Evolutionary conservation across 768 basidiomycete genomes (phyloP), one percentile per base, ranked within the genome.

Genomic region (Rhodotorula diobovata): DNA sequence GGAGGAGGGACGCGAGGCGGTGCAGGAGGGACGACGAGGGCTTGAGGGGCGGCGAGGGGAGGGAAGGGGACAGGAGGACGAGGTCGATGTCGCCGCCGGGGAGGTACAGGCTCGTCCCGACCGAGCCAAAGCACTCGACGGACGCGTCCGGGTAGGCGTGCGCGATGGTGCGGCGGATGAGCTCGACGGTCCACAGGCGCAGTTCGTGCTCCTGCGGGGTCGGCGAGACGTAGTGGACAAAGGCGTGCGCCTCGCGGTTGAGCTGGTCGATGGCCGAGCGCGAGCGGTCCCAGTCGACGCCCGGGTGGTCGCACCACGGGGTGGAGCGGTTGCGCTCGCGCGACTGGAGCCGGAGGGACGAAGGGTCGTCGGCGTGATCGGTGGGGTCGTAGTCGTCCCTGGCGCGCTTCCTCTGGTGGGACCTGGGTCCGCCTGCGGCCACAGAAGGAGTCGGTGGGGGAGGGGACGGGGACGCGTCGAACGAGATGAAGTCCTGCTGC

Each of bases 11-110:
- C 18, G 93, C 91, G 45, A 99, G 85, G 7, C 87, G 85, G 61
- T 88, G 86, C 14, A 98, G 84, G 51, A 81, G 72, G 37, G 66
- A 66, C 21, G 59, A 50, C 41, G 90, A 88, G 61, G 83, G 83
- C 64, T 86, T 82, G 81, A 87, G 89, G 78, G 89, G 84, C 74
- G 84, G 86, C 70, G 85, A 85, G 37, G 87, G 89, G 86, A 94
- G 89, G 10, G 85, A 84, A 10, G 86, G 81, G 1, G 89, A 93
- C n/a, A 90, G 79, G 72, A 97, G 86, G 66, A 98, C 94, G 16
- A 97, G 84, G 79, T 99, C 96, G 76, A 98, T 96, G 80, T 98
- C 96, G 37, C 95, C 95, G 79, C 43, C 83, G 8, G 96, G 95
- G 32, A 98, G 85, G 80, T 98, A 99, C 23, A 98, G 82, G 77